Evolutionary conservation across 306 rosid species (phyloP), one percentile per base, ranked within the genome.

Genomic region (Chamaecrista fasciculata): DNA sequence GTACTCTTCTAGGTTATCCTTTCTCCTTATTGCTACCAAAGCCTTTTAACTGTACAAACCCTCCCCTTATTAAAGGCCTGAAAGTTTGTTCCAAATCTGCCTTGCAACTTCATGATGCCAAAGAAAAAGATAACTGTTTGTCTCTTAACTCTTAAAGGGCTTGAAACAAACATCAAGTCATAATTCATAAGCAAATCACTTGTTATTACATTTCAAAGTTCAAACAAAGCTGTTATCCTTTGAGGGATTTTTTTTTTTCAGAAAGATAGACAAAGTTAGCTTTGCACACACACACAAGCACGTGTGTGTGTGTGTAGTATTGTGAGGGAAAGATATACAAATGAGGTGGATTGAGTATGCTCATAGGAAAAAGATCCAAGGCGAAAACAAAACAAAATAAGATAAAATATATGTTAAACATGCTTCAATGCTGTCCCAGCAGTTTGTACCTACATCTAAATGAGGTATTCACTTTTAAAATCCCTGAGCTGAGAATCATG

Each of bases 61-160:
- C 34, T 4, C 52, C 62, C 55, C 65, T 49, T 50, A 23, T 49
- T 25, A 18, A 12, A 37, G 37, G 52, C 72, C 69, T 12, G 11
- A 49, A 6, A 8, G 52, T 21, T 33, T 40, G 59, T 47, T 67
- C 47, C 56, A 26, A 37, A 16, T 46, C 48, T 36, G 4, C 62
- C 42, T 18, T 14, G 63, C 37, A 25, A 42, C 56, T 67, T 59
- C 37, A 39, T 26, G 56, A 14, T 19, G 24, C 19, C n/a, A n/a
- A n/a, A 55, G 67, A 58, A 61, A 20, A 5, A 62, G 16, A 49
- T 33, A 16, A 59, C 39, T 34, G 57, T 39, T 60, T 65, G 50
- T 70, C 62, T 48, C 33, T 15, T 29, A 70, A 59, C 33, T 59
- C 48, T 43, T 47, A 69, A 50, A 75, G 29, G 37, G 40, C 5